Conservation (phyloP, 306 rosid species). For the Cucurbita maxima region DNA sequence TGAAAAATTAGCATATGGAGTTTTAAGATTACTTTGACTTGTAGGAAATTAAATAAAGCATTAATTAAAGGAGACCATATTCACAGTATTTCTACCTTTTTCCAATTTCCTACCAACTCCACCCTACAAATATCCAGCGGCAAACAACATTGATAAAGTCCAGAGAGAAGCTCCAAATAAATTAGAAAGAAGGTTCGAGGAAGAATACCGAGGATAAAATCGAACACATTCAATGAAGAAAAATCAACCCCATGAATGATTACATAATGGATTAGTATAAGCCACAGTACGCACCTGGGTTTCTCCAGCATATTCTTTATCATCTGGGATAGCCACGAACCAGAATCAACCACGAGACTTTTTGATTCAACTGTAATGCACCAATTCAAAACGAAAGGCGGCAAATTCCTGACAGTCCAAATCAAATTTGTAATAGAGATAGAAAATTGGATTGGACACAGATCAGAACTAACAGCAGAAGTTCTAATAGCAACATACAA, state of each 20-base stretch:
- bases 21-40: neutral
- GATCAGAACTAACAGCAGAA: neutral
- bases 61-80: neutral
- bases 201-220: neutral
- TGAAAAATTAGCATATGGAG: neutral
- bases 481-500: neutral
- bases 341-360: neutral
- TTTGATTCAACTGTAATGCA: neutral
- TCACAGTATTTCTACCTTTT: neutral
- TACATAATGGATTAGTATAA: neutral
- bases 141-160: no score
- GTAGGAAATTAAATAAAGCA: no score
- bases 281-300: neutral
- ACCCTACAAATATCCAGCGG: neutral
- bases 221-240: neutral
- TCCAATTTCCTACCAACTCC: neutral
- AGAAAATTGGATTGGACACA: neutral
- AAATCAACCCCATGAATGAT: neutral
- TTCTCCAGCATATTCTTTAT: neutral
- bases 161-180: neutral
- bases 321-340: neutral
- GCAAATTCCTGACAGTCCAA: neutral
- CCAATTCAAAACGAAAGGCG: neutral
- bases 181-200: neutral
- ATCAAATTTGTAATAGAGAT: neutral